Percentiles rank a stretch among this genome's conserved stretches.
phyloP scores from a whole-genome alignment of 1,139 yeast species.

The Suhomyces panamericanus region DNA sequence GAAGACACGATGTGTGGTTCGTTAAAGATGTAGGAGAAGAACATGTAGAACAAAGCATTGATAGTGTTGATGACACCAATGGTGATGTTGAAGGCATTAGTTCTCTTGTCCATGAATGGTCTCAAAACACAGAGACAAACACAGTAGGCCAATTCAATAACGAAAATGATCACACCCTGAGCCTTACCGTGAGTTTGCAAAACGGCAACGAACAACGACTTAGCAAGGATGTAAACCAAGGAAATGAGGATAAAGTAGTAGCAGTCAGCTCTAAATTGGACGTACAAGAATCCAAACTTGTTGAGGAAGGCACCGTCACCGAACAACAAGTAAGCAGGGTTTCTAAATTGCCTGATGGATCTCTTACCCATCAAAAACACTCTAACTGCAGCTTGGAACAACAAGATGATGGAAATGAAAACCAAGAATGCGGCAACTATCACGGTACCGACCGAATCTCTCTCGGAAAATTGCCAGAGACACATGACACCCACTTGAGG shows the following conservation, averaged over 20 bases:
- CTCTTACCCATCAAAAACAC: conserved; percentile 71
- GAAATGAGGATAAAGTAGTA: conserved; percentile 78
- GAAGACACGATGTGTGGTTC: conserved; percentile 88
- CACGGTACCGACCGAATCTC: conserved; percentile 81
- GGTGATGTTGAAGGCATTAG: conserved; percentile 86
- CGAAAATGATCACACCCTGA: conserved; percentile 76
- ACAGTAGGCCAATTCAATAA: conserved; percentile 70
- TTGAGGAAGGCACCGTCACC: conserved; percentile 82
- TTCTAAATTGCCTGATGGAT: conserved; percentile 72
- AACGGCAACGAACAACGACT: conserved; percentile 84
- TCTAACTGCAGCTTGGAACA: conserved; percentile 72
- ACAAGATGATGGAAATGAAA: conserved; percentile 54
- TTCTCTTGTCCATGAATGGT: conserved; percentile 93
- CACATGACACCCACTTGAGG: conserved; percentile 84
- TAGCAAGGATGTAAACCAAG: conserved; percentile 64
- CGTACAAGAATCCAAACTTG: conserved; percentile 89
- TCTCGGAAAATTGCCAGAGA: conserved; percentile 83
- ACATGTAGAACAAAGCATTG: conserved; percentile 82
- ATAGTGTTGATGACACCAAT: conserved; percentile 77
- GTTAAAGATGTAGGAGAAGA: conserved; percentile 80
- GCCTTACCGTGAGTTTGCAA: conserved; percentile 77
- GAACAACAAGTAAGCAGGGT: conserved; percentile 88
- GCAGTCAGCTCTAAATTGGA: conserved; percentile 84
- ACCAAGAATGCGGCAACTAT: conserved; percentile 76
- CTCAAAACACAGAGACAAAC: conserved; percentile 64